Evolutionary conservation across 345 rosid species (phyloP).

Genomic region (Camelina sativa): DNA sequence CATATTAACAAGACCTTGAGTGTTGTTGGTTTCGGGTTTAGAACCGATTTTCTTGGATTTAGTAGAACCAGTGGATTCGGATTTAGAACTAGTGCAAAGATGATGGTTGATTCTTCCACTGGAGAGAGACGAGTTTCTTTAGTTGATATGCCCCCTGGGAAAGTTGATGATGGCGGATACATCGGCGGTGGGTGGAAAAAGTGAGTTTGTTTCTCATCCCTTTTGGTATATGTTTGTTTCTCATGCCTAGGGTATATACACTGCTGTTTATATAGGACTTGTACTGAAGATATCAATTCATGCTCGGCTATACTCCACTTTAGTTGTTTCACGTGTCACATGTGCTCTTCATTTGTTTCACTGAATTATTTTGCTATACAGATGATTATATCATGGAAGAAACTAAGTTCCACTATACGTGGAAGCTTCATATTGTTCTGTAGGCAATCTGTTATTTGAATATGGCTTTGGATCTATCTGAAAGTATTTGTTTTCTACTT

Average conservation of each 20-base stretch:
- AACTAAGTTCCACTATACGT: not conserved
- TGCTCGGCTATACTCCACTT: not conserved
- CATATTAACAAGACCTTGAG: constrained; percentile 49
- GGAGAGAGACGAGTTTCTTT: constrained; percentile 51
- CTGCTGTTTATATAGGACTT: not conserved
- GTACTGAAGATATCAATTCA: not conserved
- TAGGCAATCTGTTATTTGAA: not conserved
- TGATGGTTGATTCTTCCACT: constrained; percentile 82
- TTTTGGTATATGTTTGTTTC: not conserved
- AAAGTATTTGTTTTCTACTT: not conserved
- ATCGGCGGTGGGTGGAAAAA: constrained; percentile 91
- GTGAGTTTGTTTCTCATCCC: constrained; percentile 47
- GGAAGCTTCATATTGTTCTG: constrained; percentile 10
- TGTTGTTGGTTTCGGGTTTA: constrained; percentile 44
- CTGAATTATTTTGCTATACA: not conserved
- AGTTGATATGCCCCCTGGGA: constrained; percentile 52
- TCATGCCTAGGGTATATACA: not conserved
- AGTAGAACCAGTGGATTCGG: constrained; percentile 27
- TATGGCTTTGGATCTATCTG: constrained; percentile 3
- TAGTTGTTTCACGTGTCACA: not conserved
- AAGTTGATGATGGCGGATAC: constrained; percentile 74
- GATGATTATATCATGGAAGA: not conserved
- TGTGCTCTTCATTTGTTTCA: not conserved
- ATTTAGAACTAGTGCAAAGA: constrained; percentile 42
- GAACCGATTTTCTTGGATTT: constrained; percentile 34